A percentile compares a stretch with the other conserved stretches of the same genome.
phyloP scores from a whole-genome alignment of 805 yeast genomes.

The Cyberlindnera subsufficiens region DNA sequence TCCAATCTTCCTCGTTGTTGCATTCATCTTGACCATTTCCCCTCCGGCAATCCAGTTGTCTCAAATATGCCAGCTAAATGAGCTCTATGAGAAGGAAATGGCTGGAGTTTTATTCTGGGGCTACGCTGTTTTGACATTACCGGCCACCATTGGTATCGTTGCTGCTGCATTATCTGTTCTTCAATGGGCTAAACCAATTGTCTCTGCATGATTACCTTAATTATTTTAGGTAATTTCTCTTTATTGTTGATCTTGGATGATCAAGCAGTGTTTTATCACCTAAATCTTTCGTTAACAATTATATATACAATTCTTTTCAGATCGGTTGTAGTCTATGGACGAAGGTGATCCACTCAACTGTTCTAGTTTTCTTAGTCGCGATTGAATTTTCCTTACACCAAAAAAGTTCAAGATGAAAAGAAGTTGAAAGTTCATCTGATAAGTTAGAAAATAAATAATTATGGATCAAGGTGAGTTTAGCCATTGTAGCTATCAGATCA shows the following conservation, averaged over 20 bases:
- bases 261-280: no score
- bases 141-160: conserved; percentile 69
- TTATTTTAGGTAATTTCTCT: no score
- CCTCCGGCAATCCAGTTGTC: conserved; percentile 84
- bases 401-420: no score
- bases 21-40: conserved; percentile 67
- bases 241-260: no score
- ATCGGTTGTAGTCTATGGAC: no score
- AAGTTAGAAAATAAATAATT: not conserved
- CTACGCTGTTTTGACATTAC: conserved; percentile 67
- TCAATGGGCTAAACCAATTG: conserved; percentile 29
- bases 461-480: conserved; percentile 1
- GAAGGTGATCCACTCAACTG: no score
- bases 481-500: not conserved
- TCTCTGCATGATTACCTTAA: no score
- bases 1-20: conserved; percentile 73
- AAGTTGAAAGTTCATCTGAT: no score
- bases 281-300: no score
- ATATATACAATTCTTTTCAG: no score
- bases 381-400: no score
- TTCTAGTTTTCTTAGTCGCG: no score
- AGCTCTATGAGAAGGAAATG: conserved; percentile 75
- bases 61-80: conserved; percentile 74
- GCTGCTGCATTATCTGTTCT: conserved; percentile 51
- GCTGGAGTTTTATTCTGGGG: conserved; percentile 81